Base-by-base conservation (phyloP, 139 green algal species). In the Coelastrella sp. region DNA sequence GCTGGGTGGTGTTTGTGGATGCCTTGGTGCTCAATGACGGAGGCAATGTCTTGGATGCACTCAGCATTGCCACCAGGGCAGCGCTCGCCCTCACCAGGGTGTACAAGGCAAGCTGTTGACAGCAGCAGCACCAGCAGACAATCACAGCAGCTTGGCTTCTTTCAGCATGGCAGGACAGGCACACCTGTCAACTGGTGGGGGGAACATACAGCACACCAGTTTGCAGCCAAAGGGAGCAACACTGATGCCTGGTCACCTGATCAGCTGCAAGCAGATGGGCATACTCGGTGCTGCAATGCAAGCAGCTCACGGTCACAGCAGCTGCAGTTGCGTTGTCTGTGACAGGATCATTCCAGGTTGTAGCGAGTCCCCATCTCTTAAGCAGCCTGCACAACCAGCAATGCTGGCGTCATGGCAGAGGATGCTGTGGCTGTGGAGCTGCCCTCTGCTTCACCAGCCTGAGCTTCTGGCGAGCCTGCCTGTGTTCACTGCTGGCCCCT, bases 1-100 rank as follows among this genome's bases (percentile, higher is more conserved):
- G 93, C 86, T 99, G 97, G 97, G 58, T 93, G 74, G 83, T 99
- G 68, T 95, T 96, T 74, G 86, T 99, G 5, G 97, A 99, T 73
- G 96, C 91, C 0, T 91, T 99, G 25, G 92, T 99, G 25, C 89
- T 99, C 14, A 96, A 96, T 70, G 92, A 95, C 19, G 97, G 97
- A 75, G 97, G 97, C 86, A 97, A 95, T 84, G 88, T 98, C 78
- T 90, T 97, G 59, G 95, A 96, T 82, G 97, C 97, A 7, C 82
- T 97, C 63, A 95, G 93, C 79, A 93, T 97, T 8, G 97, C 97
- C 7, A 87, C 91, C 7, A 85, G 95, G 75, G 93, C 94, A 11
- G 96, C 96, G 0, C 92, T 98, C 56, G 61, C 90, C 9, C 91
- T 96, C 90, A 96, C 96, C 0, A 86, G 90, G 4, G 87, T 98